phyloP scores from a whole-genome alignment of 495 filamentous ascomycete species.

The Massariosphaeria phaeospora region DNA sequence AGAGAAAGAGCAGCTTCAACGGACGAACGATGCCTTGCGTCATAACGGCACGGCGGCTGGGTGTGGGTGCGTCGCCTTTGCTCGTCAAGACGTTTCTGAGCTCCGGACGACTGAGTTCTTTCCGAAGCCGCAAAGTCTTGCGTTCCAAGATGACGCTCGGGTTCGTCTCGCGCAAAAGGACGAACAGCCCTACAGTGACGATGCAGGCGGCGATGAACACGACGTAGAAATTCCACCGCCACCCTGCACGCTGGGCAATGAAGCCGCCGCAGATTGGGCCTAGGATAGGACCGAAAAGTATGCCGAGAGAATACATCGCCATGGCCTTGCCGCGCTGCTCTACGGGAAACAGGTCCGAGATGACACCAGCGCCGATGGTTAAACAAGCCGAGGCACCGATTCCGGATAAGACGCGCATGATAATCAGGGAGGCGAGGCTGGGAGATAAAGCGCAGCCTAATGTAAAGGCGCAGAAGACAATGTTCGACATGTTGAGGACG shows the following conservation, averaged over 20 bases:
- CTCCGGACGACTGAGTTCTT: slow-evolving; percentile 26
- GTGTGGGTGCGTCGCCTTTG: neutral
- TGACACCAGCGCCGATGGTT: slow-evolving; percentile 45
- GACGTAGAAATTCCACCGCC: slow-evolving; percentile 63
- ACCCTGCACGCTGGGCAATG: slow-evolving; percentile 52
- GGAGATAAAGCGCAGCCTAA: slow-evolving; percentile 65
- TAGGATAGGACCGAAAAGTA: slow-evolving; percentile 34
- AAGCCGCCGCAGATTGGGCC: slow-evolving; percentile 57
- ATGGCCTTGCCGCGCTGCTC: slow-evolving; percentile 27
- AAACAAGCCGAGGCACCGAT: slow-evolving; percentile 54
- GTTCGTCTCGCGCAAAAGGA: slow-evolving; percentile 34
- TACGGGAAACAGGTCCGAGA: slow-evolving; percentile 25
- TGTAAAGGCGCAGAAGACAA: slow-evolving; percentile 48
- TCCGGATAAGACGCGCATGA: slow-evolving; percentile 62
- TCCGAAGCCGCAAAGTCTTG: slow-evolving; percentile 30
- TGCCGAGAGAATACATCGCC: slow-evolving; percentile 25
- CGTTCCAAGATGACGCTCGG: slow-evolving; percentile 29
- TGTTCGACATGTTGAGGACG: slow-evolving; percentile 27
- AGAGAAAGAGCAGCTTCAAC: slow-evolving; percentile 28
- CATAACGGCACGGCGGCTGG: slow-evolving; percentile 4
- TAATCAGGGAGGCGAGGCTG: slow-evolving; percentile 53
- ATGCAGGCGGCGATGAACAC: slow-evolving; percentile 38
- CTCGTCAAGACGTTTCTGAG: slow-evolving; percentile 14
- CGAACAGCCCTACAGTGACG: slow-evolving; percentile 31
- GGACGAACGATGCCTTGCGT: slow-evolving; percentile 25